Conservation (phyloP, 1,284 basidiomycete species). For the Fomes fomentarius region DNA sequence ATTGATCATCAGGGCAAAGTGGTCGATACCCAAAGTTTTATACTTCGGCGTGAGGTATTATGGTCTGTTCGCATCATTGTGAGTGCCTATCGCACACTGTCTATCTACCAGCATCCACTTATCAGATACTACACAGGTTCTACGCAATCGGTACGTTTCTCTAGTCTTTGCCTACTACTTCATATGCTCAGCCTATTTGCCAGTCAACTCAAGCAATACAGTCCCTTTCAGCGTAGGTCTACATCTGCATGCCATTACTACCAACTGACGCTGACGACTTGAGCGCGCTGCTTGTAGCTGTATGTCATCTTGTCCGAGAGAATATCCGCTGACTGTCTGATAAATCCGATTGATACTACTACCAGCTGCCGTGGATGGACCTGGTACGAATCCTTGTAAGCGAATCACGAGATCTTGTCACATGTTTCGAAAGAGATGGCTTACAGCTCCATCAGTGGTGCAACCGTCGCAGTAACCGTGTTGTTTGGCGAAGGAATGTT, state of each 20-base stretch:
- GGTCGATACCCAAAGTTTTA: conserved; percentile 5
- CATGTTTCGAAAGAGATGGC: too few relatives aligned
- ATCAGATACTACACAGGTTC: not conserved
- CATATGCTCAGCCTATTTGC: too few relatives aligned
- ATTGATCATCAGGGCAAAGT: not conserved
- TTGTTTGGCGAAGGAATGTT: conserved; percentile 11
- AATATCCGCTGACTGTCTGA: not conserved
- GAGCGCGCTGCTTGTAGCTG: too few relatives aligned
- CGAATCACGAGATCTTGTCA: too few relatives aligned
- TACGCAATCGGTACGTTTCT: not conserved
- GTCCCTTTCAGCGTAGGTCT: not conserved
- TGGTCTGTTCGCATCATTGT: conserved; percentile 7
- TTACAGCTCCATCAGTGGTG: not conserved
- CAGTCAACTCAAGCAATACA: conserved; percentile 1
- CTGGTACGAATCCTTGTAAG: conserved; percentile 12
- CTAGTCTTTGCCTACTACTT: too few relatives aligned
- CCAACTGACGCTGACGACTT: too few relatives aligned
- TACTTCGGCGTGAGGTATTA: conserved; percentile 11
- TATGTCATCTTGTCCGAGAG: not conserved
- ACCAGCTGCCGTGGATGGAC: conserved; percentile 7
- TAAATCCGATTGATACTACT: not conserved
- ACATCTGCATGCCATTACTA: too few relatives aligned
- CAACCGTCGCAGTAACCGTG: not conserved
- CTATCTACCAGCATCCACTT: not conserved
- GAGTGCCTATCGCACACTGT: not conserved